phyloP scores from a whole-genome alignment of 768 basidiomycete species.

The Naganishia kalamii region DNA sequence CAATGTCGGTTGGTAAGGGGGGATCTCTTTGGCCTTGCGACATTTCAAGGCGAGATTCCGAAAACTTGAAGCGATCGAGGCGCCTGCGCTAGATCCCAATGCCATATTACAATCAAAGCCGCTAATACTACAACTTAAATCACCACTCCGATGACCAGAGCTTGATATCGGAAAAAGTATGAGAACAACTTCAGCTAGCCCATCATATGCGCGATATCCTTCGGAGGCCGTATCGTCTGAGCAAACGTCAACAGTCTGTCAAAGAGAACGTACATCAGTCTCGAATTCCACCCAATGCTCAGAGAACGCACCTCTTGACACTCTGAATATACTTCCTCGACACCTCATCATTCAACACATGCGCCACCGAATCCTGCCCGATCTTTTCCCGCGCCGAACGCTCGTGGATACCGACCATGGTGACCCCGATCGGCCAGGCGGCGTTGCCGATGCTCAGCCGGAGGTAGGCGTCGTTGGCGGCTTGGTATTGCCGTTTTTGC shows the following conservation, averaged over 20 bases:
- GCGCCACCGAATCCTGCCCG: constrained; percentile 90
- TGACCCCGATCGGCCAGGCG: constrained; percentile 99
- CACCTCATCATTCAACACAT: constrained; percentile 98
- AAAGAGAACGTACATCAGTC: constrained; percentile 1
- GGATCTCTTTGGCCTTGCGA: no score
- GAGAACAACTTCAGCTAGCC: no score
- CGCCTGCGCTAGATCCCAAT: no score
- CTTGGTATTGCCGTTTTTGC: constrained; percentile 92
- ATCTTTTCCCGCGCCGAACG: constrained; percentile 97
- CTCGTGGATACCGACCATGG: constrained; percentile 99
- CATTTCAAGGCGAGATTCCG: no score
- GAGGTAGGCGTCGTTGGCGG: constrained; percentile 93
- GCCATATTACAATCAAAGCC: no score
- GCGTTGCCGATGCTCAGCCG: constrained; percentile 96
- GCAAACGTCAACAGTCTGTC: constrained; percentile 83
- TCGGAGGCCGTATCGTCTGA: constrained; percentile 91
- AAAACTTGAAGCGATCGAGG: no score
- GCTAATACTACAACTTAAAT: no score
- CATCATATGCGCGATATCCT: constrained; percentile 71
- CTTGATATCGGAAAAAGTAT: no score
- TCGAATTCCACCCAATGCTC: no score
- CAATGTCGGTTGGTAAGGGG: no score
- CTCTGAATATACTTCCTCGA: constrained; percentile 98
- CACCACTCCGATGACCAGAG: no score
- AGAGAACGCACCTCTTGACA: constrained; percentile 64